A percentile compares a stretch with the other conserved stretches of the same genome.
These are phyloP conservation scores for Cercospora sp. DNA, from an alignment of 2,329 filamentous ascomycete genomes.

Conservation along the genomic window DNA sequence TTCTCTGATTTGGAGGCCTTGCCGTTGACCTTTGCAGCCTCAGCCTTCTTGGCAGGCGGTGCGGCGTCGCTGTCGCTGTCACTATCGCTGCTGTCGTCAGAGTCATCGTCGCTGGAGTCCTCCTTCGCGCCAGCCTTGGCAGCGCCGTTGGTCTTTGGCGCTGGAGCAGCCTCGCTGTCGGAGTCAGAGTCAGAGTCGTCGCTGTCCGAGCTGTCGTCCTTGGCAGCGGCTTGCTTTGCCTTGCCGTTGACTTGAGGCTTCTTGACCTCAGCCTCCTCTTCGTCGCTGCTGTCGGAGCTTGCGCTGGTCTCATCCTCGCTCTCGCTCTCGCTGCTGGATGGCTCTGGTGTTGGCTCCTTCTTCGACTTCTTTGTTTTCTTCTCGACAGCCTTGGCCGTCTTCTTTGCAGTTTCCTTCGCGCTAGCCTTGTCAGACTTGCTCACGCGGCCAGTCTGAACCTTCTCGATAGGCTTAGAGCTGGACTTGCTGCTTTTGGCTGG, in stretches of 20 bases:
- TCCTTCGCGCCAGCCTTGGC: conserved; percentile 32
- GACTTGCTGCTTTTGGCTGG: conserved; percentile 32
- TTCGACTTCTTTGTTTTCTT: conserved; percentile 46
- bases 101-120: conserved; percentile 21
- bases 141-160: conserved; percentile 33
- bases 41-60: conserved; percentile 24
- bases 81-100: conserved; percentile 28
- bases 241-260: conserved; percentile 31
- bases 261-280: conserved; percentile 32
- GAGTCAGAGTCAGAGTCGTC: conserved; percentile 29
- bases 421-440: conserved; percentile 66
- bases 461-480: conserved; percentile 44
- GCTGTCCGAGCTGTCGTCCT: conserved; percentile 22
- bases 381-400: conserved; percentile 49
- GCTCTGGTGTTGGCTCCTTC: conserved; percentile 50
- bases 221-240: conserved; percentile 29
- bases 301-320: conserved; percentile 37
- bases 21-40: conserved; percentile 36
- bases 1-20: conserved; percentile 23
- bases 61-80: conserved; percentile 39
- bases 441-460: conserved; percentile 64
- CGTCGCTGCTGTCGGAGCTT: conserved; percentile 43
- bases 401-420: conserved; percentile 52
- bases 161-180: conserved; percentile 35
- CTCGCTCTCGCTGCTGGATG: conserved; percentile 39